Percentiles rank a stretch among this genome's conserved stretches.
These are phyloP conservation scores for Acacia pycnantha DNA, from an alignment of 331 rosid genomes.

Conservation along the genomic window DNA sequence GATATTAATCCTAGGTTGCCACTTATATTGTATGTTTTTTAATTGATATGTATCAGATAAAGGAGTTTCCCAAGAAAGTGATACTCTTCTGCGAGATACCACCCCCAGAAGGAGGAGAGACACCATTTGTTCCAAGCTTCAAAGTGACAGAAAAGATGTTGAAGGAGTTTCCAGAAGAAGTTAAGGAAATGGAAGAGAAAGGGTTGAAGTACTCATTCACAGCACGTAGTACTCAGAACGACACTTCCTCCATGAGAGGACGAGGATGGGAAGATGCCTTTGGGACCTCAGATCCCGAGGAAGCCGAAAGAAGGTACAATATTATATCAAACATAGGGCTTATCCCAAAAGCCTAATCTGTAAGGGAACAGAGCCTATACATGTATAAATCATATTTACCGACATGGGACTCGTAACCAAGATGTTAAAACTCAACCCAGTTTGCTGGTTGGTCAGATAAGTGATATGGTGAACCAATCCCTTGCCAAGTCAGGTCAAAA, in stretches of 20 bases:
- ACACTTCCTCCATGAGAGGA: slow-evolving; percentile 72
- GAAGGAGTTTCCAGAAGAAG: slow-evolving; percentile 55
- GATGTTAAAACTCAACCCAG: no score
- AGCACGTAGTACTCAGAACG: slow-evolving; percentile 39
- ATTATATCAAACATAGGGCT: background rate
- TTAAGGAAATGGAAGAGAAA: slow-evolving; percentile 48
- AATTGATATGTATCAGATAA: slow-evolving; percentile 27
- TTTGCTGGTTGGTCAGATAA: no score
- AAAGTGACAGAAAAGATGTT: slow-evolving; percentile 50
- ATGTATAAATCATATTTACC: no score
- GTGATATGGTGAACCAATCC: no score
- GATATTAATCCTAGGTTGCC: background rate
- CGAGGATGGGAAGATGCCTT: slow-evolving; percentile 88
- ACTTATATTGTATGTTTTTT: background rate
- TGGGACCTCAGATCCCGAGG: slow-evolving; percentile 55
- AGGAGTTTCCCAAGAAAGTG: slow-evolving; percentile 47
- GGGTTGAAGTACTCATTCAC: slow-evolving; percentile 57
- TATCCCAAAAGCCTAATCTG: background rate
- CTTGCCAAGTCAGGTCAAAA: no score
- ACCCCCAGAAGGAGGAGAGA: slow-evolving; percentile 59
- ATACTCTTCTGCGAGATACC: slow-evolving; percentile 57
- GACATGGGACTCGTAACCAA: no score
- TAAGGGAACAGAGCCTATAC: no score
- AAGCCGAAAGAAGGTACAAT: slow-evolving; percentile 64
- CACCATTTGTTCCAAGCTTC: slow-evolving; percentile 66